phyloP scores from a whole-genome alignment of 129 eudicot species.

The Flaveria linearis region DNA sequence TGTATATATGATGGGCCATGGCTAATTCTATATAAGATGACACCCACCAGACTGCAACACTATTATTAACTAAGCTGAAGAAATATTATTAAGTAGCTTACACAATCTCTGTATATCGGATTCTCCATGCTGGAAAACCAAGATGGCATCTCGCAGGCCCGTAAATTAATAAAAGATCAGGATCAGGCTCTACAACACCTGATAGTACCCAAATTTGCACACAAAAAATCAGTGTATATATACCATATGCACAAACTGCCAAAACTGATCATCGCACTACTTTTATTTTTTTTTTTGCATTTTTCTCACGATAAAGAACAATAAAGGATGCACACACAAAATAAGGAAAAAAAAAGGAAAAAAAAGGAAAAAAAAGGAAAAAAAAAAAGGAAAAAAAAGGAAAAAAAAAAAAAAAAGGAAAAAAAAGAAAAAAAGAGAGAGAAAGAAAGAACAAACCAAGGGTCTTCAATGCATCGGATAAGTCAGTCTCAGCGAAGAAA shows the following conservation, averaged over 20 bases:
- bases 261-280: neutral
- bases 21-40: neutral
- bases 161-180: slow-evolving; percentile 75
- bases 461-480: slow-evolving; percentile 59
- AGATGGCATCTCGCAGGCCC: slow-evolving; percentile 86
- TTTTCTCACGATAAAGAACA: slow-evolving; percentile 3
- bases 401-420: too few relatives aligned
- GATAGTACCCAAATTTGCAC: slow-evolving; percentile 18
- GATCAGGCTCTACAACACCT: slow-evolving; percentile 72
- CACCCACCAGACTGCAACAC: neutral
- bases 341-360: neutral
- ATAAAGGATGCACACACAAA: neutral
- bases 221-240: slow-evolving; percentile 15
- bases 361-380: neutral
- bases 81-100: slow-evolving; percentile 38
- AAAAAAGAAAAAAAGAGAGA: too few relatives aligned
- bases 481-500: slow-evolving; percentile 56
- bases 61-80: neutral
- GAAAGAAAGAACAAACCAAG: slow-evolving; percentile 49
- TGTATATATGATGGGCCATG: neutral
- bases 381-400: neutral
- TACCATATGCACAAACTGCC: slow-evolving; percentile 11
- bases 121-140: slow-evolving; percentile 91
- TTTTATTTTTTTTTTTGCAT: neutral
- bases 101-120: slow-evolving; percentile 95